Percentiles rank a stretch among this genome's conserved stretches.
phyloP scores from a whole-genome alignment of 768 basidiomycete genomes.

The Psilocybe cubensis region DNA sequence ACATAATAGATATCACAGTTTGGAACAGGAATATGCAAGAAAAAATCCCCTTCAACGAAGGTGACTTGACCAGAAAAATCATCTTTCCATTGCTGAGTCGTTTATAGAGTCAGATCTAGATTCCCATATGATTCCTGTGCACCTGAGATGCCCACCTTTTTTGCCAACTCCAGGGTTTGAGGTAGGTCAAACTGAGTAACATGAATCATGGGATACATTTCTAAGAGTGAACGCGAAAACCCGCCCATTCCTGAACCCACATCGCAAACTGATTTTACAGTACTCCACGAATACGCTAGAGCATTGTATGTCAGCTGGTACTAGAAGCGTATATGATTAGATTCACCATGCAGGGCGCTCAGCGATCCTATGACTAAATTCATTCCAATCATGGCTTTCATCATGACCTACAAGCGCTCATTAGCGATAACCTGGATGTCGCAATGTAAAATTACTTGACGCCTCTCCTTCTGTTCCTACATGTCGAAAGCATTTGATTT shows the following conservation, averaged over 20 bases:
- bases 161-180: conserved; percentile 8
- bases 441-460: too few species aligned
- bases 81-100: conserved; percentile 10
- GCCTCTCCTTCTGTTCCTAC: too few species aligned
- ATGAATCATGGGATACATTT: background rate
- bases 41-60: conserved; percentile 33
- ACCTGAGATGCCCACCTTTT: conserved; percentile 4
- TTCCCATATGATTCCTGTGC: too few species aligned
- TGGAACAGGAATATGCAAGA: conserved; percentile 34
- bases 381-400: background rate
- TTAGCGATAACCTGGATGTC: too few species aligned
- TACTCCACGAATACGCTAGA: conserved; percentile 14
- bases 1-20: conserved; percentile 40
- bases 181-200: conserved; percentile 15
- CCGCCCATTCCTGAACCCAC: conserved; percentile 15
- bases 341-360: conserved; percentile 6
- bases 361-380: conserved; percentile 1
- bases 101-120: too few species aligned
- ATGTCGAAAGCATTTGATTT: too few species aligned
- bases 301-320: background rate
- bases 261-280: conserved; percentile 12
- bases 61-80: conserved; percentile 8
- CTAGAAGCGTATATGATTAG: background rate
- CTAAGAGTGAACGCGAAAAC: conserved; percentile 10
- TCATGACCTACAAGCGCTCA: too few species aligned